phyloP scores from a whole-genome alignment of 2,329 filamentous ascomycete species.

The Scleromitrula shiraiana region DNA sequence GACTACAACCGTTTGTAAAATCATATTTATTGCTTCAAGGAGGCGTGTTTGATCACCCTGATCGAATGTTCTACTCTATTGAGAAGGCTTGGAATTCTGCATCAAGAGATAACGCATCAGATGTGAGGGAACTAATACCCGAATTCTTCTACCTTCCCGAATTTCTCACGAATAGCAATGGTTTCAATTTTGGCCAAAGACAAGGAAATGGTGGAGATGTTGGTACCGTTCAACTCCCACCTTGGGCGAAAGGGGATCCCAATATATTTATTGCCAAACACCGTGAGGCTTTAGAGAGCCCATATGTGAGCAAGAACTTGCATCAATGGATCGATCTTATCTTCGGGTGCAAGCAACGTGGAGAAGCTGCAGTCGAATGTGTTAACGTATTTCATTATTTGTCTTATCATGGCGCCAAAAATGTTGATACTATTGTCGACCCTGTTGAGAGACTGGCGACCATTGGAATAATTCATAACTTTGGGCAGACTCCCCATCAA shows the following conservation, averaged over 20 bases:
- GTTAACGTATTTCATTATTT: conserved; percentile 95
- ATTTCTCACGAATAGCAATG: conserved; percentile 88
- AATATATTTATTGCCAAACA: conserved; percentile 94
- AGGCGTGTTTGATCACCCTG: conserved; percentile 93
- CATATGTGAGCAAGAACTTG: conserved; percentile 80
- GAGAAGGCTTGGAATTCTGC: conserved; percentile 86
- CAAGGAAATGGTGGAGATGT: conserved; percentile 75
- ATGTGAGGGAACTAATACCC: conserved; percentile 89
- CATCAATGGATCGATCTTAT: conserved; percentile 95
- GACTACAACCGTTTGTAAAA: conserved; percentile 91
- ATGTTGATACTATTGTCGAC: conserved; percentile 85
- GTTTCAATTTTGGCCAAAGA: conserved; percentile 83
- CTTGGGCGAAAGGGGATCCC: conserved; percentile 94
- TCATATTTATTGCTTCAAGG: conserved; percentile 91
- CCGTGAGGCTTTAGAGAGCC: conserved; percentile 89
- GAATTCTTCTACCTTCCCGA: conserved; percentile 97
- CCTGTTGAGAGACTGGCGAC: conserved; percentile 79
- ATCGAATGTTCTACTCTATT: conserved; percentile 90
- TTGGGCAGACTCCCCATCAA: conserved; percentile 94
- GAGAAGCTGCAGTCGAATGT: conserved; percentile 82
- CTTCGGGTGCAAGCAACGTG: conserved; percentile 89
- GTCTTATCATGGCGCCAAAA: conserved; percentile 88
- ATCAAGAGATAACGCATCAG: conserved; percentile 81
- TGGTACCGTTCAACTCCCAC: conserved; percentile 80
- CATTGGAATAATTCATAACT: conserved; percentile 96